Base-by-base conservation (phyloP, 1,139 yeast genomes). In the Kodamaea derodonti region DNA sequence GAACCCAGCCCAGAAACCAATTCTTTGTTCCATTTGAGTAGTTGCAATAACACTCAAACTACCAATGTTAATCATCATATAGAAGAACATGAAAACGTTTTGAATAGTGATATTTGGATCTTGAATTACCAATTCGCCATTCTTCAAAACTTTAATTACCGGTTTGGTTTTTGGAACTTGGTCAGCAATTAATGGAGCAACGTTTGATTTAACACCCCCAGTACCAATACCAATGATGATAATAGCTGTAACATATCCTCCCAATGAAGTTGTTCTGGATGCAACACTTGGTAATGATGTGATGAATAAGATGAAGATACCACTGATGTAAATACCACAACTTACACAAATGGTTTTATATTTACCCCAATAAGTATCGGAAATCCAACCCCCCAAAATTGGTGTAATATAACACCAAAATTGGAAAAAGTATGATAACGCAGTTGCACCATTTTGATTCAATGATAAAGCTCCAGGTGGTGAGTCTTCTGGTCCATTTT, bases 331-430 rank as follows among this genome's bases (percentile, higher is more conserved):
- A 36, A 83, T 50, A 42, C 69, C 65, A 41, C 82, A 65, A 48
- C 80, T 80, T 33, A 70, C 66, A 52, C 75, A 71, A 24, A 51
- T 49, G 32, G 94, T 80, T 49, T 70, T 75, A 62, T 74, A 79
- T 55, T 82, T 80, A 40, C 95, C 94, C 65, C 76, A 73, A 56
- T 66, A 78, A 46, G 84, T 76, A 59, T 85, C 95, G 35, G 94
- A 79, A 24, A 84, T 47, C 60, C 80, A 77, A 38, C 90, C 95
- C 52, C 90, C 90, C 38, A 80, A 63, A 38, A 85, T 69, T 24
- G 95, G 95, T 30, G 90, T 81, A 32, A 84, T 69, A 55, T 85
- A 85, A 54, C 90, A 82, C 84, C 88, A 80, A 54, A 85, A 84
- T 54, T 82, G 85, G 70, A 84, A 79, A 50, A 84, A 78, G 54